Percentiles rank a stretch among this genome's conserved stretches.
Evolutionary conservation across 2,329 filamentous ascomycete species (phyloP).

Genomic region (Stagonosporopsis rhizophila): DNA sequence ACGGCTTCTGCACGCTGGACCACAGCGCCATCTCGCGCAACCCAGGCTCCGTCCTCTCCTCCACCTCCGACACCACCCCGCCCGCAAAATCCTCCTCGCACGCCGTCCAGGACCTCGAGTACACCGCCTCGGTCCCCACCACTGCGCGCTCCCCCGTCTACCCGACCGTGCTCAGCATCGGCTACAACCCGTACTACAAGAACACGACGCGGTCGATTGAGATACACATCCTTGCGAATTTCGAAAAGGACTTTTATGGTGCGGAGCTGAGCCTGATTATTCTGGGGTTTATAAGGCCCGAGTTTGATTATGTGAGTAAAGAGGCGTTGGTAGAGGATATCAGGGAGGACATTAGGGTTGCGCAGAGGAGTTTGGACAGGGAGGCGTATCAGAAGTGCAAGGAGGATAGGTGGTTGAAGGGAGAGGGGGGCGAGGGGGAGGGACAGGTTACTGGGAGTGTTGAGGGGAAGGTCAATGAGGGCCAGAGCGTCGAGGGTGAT

Average conservation of each 20-base stretch:
- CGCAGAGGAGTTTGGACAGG: slow-evolving; percentile 73
- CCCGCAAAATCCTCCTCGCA: slow-evolving; percentile 33
- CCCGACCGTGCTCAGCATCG: slow-evolving; percentile 53
- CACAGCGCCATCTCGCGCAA: slow-evolving; percentile 47
- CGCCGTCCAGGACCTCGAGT: slow-evolving; percentile 37
- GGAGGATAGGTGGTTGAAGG: slow-evolving; percentile 52
- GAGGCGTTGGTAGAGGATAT: slow-evolving; percentile 91
- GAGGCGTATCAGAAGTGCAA: slow-evolving; percentile 64
- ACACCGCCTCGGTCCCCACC: slow-evolving; percentile 25
- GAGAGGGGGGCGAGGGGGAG: slow-evolving; percentile 21
- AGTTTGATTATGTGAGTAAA: slow-evolving; percentile 84
- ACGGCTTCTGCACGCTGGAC: slow-evolving; percentile 82
- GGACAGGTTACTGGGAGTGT: background rate
- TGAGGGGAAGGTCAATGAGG: background rate
- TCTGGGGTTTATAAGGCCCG: slow-evolving; percentile 85
- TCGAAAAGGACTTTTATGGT: slow-evolving; percentile 84
- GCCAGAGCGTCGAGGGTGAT: slow-evolving; percentile 1
- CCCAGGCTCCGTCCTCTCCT: slow-evolving; percentile 42
- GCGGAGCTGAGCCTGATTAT: slow-evolving; percentile 79
- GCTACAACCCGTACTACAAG: slow-evolving; percentile 97
- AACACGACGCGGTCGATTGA: slow-evolving; percentile 87
- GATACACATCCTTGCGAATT: slow-evolving; percentile 84
- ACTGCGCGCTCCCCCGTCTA: slow-evolving; percentile 22
- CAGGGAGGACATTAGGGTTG: slow-evolving; percentile 84
- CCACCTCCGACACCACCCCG: slow-evolving; percentile 23